These are phyloP conservation scores for Rhizoclosmatium sp. DNA, from an alignment of 192 early-diverging fungal species.

Conservation along the genomic window DNA sequence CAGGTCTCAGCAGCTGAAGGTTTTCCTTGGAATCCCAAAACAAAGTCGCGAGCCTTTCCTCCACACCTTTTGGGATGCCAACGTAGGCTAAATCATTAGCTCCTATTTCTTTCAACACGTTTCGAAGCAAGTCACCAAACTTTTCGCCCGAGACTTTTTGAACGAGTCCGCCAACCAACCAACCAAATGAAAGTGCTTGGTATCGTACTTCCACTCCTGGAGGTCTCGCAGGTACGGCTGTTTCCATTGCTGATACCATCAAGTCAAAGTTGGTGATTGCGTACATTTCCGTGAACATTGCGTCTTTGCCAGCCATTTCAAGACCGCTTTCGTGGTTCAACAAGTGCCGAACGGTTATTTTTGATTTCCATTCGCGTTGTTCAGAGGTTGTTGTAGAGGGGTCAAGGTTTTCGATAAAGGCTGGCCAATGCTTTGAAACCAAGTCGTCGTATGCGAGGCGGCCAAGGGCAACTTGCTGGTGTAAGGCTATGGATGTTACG, in stretches of 20 bases:
- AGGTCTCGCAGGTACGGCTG: conserved; percentile 15
- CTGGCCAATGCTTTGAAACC: conserved; percentile 36
- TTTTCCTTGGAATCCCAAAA: conserved; percentile 40
- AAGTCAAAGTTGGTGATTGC: conserved; percentile 35
- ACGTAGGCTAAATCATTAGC: conserved; percentile 32
- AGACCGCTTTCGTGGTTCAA: conserved; percentile 36
- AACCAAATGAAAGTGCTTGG: conserved; percentile 40
- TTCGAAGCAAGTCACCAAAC: conserved; percentile 17
- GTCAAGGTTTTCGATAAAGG: conserved; percentile 13
- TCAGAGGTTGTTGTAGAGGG: background rate
- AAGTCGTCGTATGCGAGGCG: conserved; percentile 17
- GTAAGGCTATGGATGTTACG: conserved; percentile 24
- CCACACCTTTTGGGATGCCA: conserved; percentile 42
- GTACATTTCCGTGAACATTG: conserved; percentile 12
- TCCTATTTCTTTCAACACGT: conserved; percentile 39
- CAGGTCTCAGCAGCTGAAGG: no score
- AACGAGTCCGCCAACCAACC: conserved; percentile 42
- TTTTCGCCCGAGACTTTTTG: conserved; percentile 39
- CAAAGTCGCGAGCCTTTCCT: conserved; percentile 35
- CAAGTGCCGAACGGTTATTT: conserved; percentile 36
- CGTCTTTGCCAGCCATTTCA: conserved; percentile 31
- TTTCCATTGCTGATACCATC: conserved; percentile 39
- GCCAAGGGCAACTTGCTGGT: conserved; percentile 29
- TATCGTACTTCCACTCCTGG: conserved; percentile 25
- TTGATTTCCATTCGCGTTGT: conserved; percentile 20